phyloP scores from a whole-genome alignment of 2,329 filamentous ascomycete species.

The Nothophaeocryptopus gaeumannii region DNA sequence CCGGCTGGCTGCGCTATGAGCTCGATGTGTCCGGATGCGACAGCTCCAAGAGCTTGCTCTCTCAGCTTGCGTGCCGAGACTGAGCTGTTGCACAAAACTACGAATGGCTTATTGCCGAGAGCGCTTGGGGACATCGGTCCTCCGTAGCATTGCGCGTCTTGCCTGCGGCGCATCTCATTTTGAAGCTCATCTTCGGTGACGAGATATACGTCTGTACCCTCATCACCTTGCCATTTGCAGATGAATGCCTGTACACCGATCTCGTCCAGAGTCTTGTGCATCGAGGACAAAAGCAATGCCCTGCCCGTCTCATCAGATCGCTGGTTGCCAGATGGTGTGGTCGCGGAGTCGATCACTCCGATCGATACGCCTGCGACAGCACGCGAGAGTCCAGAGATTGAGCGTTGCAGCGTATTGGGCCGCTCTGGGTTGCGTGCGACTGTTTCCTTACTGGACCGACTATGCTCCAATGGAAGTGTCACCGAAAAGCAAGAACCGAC shows the following conservation, averaged over 20 bases:
- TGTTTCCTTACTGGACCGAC: slow-evolving; percentile 10
- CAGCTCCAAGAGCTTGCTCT: slow-evolving; percentile 18
- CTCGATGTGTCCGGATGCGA: slow-evolving; percentile 23
- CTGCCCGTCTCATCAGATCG: slow-evolving; percentile 19
- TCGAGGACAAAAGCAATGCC: slow-evolving; percentile 17
- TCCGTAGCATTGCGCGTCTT: slow-evolving; percentile 13
- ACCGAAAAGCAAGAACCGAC: slow-evolving; percentile 21
- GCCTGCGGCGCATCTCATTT: slow-evolving; percentile 15
- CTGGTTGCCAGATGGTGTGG: slow-evolving; percentile 16
- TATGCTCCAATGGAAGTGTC: slow-evolving; percentile 22
- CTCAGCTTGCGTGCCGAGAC: slow-evolving; percentile 24
- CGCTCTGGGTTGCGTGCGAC: slow-evolving; percentile 11
- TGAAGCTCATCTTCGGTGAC: slow-evolving; percentile 25
- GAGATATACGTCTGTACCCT: slow-evolving; percentile 22
- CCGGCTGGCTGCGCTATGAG: slow-evolving; percentile 28
- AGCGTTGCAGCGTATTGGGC: slow-evolving; percentile 7
- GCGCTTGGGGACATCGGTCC: slow-evolving; percentile 17
- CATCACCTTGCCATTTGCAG: slow-evolving; percentile 21
- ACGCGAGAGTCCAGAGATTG: slow-evolving; percentile 10
- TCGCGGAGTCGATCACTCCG: slow-evolving; percentile 21
- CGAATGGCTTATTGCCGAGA: slow-evolving; percentile 23
- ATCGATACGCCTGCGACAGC: slow-evolving; percentile 15
- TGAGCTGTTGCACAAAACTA: slow-evolving; percentile 28
- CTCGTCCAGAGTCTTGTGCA: slow-evolving; percentile 22
- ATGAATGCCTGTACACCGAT: slow-evolving; percentile 17